Base-by-base conservation (phyloP, 371 early-diverging fungal species). In the Mortierella sp. region DNA sequence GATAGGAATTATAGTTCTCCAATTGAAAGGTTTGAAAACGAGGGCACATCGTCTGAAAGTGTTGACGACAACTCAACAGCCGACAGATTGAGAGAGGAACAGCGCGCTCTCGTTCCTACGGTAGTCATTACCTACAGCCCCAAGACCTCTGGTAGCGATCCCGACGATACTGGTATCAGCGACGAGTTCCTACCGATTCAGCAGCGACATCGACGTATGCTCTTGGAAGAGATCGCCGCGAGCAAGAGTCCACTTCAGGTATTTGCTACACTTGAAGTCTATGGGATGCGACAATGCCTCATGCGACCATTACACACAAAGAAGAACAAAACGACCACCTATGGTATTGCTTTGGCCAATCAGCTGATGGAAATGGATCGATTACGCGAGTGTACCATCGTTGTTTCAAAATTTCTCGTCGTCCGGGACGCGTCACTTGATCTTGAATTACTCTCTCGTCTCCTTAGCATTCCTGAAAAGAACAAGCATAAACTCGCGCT, bases 201-300 rank as follows among this genome's bases (percentile, higher is more conserved):
- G 14, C 50, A 30, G 1, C 48, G 27, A 6, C 59, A 59, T 14
- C 59, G 47, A 17, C 34, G 19, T 4, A 23, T 48, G 34, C 50
- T 50, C 3, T 5, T 59, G 41, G 27, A 49, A 9, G 30, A 37
- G n/a, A 59, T 49, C 19, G 27, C 49, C 1, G 50, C 48, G 1
- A 15, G 34, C 15, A 39, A 59, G 24, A 39, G 27, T 23, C 6
- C 19, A 4, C 41, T 59, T 8, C 50, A 49, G 24, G 47, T 59
- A 23, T 59, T 47, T 14, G 48, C 39, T 12, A 27, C 49, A 15
- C 34, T 59, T 3, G 41, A 59, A 6, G 21, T 49, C 8, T 59
- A 49, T 32, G 49, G 37, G 6, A 48, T 59, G 41, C 31, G 28
- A 9, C 49, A 12, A 6, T 34, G 23, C 34, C 51, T 51, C 11